Conservation (phyloP, 2,329 filamentous ascomycete species). For the Zasmidium citrigriseum region DNA sequence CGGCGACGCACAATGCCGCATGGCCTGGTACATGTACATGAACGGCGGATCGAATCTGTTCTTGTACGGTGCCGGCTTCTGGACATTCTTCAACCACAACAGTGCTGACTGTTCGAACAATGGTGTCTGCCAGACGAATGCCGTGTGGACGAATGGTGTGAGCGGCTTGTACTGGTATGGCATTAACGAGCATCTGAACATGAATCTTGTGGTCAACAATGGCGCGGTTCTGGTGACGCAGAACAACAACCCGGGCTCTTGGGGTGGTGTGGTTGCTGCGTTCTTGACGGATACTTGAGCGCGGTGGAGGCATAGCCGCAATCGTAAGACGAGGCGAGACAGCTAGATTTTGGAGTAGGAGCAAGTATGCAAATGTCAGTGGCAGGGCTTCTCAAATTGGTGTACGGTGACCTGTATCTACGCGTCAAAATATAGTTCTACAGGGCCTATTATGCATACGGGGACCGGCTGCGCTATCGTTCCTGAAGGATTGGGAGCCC, state of each 20-base stretch:
- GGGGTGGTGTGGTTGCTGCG: background rate
- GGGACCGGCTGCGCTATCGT: no score
- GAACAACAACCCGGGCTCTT: slow-evolving; percentile 1
- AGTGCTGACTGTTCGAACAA: background rate
- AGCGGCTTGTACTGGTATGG: background rate
- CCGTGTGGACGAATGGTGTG: background rate
- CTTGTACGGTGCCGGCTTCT: slow-evolving; percentile 39
- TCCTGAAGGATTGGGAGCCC: no score
- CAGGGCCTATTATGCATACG: no score
- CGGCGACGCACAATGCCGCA: background rate
- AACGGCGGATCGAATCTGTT: slow-evolving; percentile 29
- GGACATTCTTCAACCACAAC: slow-evolving; percentile 41
- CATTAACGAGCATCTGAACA: slow-evolving; percentile 1
- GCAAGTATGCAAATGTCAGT: no score
- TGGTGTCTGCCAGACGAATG: slow-evolving; percentile 1
- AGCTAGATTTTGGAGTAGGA: no score
- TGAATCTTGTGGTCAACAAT: background rate
- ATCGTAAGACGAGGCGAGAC: background rate
- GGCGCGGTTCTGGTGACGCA: background rate
- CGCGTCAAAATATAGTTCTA: no score
- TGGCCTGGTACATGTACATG: background rate
- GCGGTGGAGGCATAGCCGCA: background rate
- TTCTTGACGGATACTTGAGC: background rate
- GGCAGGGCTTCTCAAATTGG: no score
- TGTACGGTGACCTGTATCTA: no score